phyloP scores from a whole-genome alignment of 1,284 basidiomycete species.

The Sanghuangporus sanghuang region DNA sequence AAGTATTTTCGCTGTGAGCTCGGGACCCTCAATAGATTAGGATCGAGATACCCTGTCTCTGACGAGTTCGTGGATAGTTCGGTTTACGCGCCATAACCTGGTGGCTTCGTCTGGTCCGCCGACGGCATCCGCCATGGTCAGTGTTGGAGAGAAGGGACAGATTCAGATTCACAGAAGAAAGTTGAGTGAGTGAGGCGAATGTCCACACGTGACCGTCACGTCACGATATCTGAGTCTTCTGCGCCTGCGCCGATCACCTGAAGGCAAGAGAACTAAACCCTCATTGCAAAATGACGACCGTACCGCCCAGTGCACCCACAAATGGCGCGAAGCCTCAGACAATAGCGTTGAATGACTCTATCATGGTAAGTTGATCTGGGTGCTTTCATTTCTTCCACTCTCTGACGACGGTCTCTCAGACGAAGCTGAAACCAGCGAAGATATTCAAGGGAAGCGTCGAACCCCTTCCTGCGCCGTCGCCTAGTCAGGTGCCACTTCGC shows the following conservation, averaged over 20 bases:
- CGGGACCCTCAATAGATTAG: constrained; percentile 2
- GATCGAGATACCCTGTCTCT: constrained; percentile 73
- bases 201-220: constrained; percentile 18
- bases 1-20: constrained; percentile 15
- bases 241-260: not conserved
- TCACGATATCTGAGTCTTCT: not conserved
- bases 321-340: constrained; percentile 1
- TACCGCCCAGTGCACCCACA: not conserved
- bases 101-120: constrained; percentile 71
- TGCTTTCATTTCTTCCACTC: not conserved
- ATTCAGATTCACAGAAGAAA: too few relatives aligned
- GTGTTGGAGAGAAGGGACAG: constrained; percentile 24
- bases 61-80: constrained; percentile 96
- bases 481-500: constrained; percentile 36
- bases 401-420: constrained; percentile 32
- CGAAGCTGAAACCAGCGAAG: constrained; percentile 81
- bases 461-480: constrained; percentile 43
- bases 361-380: constrained; percentile 5
- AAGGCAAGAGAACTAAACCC: not conserved
- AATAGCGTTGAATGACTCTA: not conserved
- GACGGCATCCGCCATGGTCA: constrained; percentile 35
- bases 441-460: constrained; percentile 82
- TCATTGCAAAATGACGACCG: constrained; percentile 8
- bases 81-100: constrained; percentile 92
- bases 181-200: constrained; percentile 28